Evolutionary conservation across 2,329 filamentous ascomycete species (phyloP).

Genomic region (Ambrosiella cleistominuta): DNA sequence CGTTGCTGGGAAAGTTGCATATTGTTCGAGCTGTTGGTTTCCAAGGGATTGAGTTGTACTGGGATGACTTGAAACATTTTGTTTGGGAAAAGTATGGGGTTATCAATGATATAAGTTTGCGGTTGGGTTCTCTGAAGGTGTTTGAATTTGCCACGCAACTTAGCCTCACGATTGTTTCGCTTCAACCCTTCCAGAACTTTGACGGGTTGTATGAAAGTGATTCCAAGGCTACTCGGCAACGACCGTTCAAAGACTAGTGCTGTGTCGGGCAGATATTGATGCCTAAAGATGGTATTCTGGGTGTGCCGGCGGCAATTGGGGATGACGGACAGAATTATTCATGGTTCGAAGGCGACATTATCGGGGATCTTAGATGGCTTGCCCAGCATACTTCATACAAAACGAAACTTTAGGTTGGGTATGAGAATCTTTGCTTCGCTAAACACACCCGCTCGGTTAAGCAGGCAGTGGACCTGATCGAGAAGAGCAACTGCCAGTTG

Average conservation of each 20-base stretch:
- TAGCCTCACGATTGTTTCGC: conserved; percentile 13
- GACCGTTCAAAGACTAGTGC: conserved; percentile 13
- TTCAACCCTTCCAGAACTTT: conserved; percentile 16
- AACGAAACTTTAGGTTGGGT: conserved; percentile 13
- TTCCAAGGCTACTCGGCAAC: conserved; percentile 1
- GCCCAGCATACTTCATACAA: conserved; percentile 1
- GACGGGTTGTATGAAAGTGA: conserved; percentile 11
- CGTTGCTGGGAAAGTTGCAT: conserved; percentile 14
- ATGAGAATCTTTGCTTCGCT: conserved; percentile 15
- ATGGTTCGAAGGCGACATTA: conserved; percentile 2
- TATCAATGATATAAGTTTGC: neutral
- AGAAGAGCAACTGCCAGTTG: neutral
- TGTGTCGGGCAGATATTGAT: conserved; percentile 11
- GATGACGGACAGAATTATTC: conserved; percentile 6
- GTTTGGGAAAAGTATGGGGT: neutral
- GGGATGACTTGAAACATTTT: conserved; percentile 14
- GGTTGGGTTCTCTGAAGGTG: neutral
- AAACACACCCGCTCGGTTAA: conserved; percentile 12
- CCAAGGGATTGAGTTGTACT: conserved; percentile 15
- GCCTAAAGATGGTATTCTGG: conserved; percentile 13
- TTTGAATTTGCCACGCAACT: neutral
- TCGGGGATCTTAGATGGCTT: conserved; percentile 8
- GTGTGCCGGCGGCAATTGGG: conserved; percentile 14
- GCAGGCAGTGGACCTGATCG: conserved; percentile 13
- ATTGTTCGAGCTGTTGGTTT: conserved; percentile 13